Base-by-base conservation (phyloP, 805 yeast species). In the Brettanomyces anomalus region DNA sequence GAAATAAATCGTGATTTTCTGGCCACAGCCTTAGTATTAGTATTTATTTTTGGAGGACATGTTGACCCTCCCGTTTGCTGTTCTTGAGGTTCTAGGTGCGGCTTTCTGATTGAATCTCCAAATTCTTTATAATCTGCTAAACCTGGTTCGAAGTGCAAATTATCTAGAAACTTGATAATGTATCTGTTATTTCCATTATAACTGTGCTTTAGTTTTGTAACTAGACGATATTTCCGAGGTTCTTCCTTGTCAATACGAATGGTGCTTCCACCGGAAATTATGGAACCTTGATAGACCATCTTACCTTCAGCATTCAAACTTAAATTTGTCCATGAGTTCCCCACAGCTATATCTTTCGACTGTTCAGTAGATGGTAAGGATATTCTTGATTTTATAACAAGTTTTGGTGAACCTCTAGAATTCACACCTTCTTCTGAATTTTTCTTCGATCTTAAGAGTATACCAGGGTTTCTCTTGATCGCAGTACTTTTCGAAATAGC, bases 161-260 rank as follows among this genome's bases (percentile, higher is more conserved):
- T 68, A 10, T 67, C 64, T 41, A 88, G 65, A 52, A 73, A 81
- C 35, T 72, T 70, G 41, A 73, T 53, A 28, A 88, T 76, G 46
- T 75, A 77, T 1, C 80, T 79, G 52, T 83, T 81, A 20, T 66
- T 62, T 0, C 95, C 96, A 2, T 66, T 69, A 55, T 86, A 87
- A 51, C 81, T 81, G 52, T 76, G 79, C 33, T 50, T 51, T 14
- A 62, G 51, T 7, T 43, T 50, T 5, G 64, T 58, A 3, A 52
- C 47, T 5, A 61, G 40, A 17, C 42, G 51, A 39, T 59, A 57
- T 21, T 40, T 44, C 20, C 52, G 48, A 21, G 50, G 10, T 4
- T 58, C 52, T 30, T 60, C 64, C 31, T 59, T 59, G 41, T 47
- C 44, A 38, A 53, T 48, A 40, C 51, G 49, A 33, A 52, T 44